Evolutionary conservation across 2,329 filamentous ascomycete species (phyloP), one percentile per base, ranked within the genome.

Genomic region (Alternaria sp.): DNA sequence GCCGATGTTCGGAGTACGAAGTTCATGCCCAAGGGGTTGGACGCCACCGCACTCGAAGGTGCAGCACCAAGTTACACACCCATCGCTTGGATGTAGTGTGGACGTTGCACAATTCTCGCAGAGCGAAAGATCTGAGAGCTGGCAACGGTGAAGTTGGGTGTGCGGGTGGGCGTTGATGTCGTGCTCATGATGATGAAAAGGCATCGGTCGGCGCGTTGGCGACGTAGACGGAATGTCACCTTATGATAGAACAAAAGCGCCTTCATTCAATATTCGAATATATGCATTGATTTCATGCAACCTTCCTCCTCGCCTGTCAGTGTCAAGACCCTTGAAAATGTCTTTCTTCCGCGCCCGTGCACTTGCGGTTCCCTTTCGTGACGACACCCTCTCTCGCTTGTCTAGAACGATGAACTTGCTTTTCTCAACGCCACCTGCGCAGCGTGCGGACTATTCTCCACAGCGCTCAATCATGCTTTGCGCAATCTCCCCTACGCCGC

Each of bases 181-280:
- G 37, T 41, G 65, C 64, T 71, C 65, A 58, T 61, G 65, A 70
- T 66, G 60, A 64, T 63, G 57, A 61, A 66, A 67, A 69, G 70
- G 67, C 65, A 60, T 68, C 61, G 63, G 62, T 65, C 63, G 61
- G 43, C 28, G 15, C 49, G 26, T 37, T 18, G 20, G 45, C 33
- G 37, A 46, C 15, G 9, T 33, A 58, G 6, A 20, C 44, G 18
- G 28, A 25, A 30, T 28, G 54, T 61, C 45, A 56, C n/a, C 46
- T 47, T 54, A 41, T 23, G 45, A 47, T 49, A 51, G 53, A 56
- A 55, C 28, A 65, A 70, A 72, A 71, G 64, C 58, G 54, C 50
- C 60, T 53, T 57, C 55, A 55, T 64, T 68, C 23, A 64, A 41
- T 60, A 65, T 60, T 56, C 55, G 49, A 63, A 64, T 64, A 55